Conservation (phyloP, 495 filamentous ascomycete genomes). For the Neurospora sp. region DNA sequence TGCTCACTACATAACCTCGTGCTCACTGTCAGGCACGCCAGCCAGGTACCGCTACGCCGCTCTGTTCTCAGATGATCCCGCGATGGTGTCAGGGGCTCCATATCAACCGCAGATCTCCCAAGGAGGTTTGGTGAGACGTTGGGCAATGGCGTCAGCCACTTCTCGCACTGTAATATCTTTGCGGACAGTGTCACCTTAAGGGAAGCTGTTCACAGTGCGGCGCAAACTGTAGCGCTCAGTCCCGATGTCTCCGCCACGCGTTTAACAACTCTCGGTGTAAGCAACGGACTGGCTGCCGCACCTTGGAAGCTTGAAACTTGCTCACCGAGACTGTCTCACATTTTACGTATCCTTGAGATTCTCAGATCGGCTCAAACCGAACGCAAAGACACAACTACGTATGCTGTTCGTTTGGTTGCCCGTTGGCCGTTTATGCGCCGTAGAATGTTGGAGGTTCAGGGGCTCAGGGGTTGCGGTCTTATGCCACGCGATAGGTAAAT, state of each 20-base stretch:
- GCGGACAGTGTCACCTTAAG: no score
- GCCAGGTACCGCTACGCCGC: neutral
- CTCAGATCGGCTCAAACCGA: neutral
- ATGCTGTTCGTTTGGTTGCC: neutral
- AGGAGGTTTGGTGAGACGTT: neutral
- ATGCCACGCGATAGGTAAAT: neutral
- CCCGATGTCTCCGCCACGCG: neutral
- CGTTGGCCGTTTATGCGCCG: neutral
- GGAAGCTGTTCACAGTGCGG: neutral
- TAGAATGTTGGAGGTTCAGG: neutral
- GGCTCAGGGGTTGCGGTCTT: neutral
- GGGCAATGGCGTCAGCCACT: neutral
- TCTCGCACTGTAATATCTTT: neutral
- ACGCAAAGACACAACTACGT: neutral
- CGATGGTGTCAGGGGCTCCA: neutral
- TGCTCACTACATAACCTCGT: neutral
- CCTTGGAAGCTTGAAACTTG: slow-evolving; percentile 7
- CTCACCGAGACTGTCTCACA: slow-evolving; percentile 4
- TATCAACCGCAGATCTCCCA: neutral
- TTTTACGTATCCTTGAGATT: neutral
- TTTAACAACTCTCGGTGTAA: neutral
- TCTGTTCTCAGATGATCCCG: neutral
- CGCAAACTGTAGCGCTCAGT: neutral
- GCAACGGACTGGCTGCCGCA: neutral
- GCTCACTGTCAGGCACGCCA: neutral